Base-by-base conservation (phyloP, 2,329 filamentous ascomycete genomes). In the Pleomassaria siparia region DNA sequence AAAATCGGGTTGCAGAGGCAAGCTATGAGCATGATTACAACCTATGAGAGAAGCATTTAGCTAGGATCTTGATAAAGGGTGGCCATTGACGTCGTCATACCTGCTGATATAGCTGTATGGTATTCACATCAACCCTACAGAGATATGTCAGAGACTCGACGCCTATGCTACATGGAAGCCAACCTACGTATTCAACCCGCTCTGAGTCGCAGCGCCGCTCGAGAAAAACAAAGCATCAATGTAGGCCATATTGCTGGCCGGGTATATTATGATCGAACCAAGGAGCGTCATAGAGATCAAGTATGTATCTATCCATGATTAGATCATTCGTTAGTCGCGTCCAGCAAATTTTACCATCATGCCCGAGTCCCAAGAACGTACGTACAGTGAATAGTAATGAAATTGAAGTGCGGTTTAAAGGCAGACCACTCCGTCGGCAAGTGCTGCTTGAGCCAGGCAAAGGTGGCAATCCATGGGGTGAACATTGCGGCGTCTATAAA, bases 211-310 rank as follows among this genome's bases (percentile, higher is more conserved):
- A 47, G 88, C 79, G 42, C 94, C 92, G 44, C 83, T 85, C n/a
- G 87, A 82, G 60, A 96, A 89, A 77, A 95, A 89, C 13, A 99
- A 80, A 2, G 91, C 86, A 76, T 99, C 91, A 59, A 94, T 88
- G 63, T 95, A 99, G 2, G 71, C 53, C 49, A 96, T 69, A 13
- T 83, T 73, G 21, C 82, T 81, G 3, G 74, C 76, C 15, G 80
- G 81, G 59, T 83, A 96, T 15, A 99, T 70, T 42, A 95, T 77
- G 55, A 96, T 75, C 0, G 91, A 96, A 13, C 84, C 85, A 39
- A 91, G 43, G 1, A 99, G 76, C 4, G 82, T 78, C 70, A 88
- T 82, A 50, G 81, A 76, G 47, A 96, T 80, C 54, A 99, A 86
- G 75, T 90, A 96, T 47, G 87, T 79, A 67, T 97, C 86, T 89